Percentiles rank a stretch among this genome's conserved stretches.
Conservation (phyloP, 1,139 yeast species). For the Candida tropicalis region DNA sequence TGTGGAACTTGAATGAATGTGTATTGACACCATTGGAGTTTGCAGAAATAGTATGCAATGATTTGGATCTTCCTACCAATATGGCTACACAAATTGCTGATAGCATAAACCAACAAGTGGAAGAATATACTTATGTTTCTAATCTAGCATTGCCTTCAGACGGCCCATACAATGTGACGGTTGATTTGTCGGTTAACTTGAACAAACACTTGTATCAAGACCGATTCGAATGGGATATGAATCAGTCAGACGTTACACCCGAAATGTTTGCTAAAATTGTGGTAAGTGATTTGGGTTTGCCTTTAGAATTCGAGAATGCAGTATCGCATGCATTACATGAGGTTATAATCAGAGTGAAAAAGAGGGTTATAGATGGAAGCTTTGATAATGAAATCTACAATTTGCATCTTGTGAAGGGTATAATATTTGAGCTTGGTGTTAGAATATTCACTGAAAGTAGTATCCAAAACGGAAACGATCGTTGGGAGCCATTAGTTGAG, state of each 20-base stretch:
- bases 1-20: conserved; percentile 88
- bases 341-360: conserved; percentile 70
- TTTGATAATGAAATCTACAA: conserved; percentile 51
- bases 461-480: conserved; percentile 54
- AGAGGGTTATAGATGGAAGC: conserved; percentile 83
- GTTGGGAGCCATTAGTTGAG: conserved; percentile 91
- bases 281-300: conserved; percentile 81
- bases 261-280: conserved; percentile 81
- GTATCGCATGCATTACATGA: conserved; percentile 89
- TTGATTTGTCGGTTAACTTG: conserved; percentile 80
- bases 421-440: conserved; percentile 47
- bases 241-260: conserved; percentile 68
- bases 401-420: conserved; percentile 46
- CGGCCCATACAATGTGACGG: conserved; percentile 71
- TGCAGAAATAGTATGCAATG: conserved; percentile 77
- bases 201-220: conserved; percentile 88
- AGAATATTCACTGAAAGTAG: conserved; percentile 50
- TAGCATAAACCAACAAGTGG: conserved; percentile 77
- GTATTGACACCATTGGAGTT: conserved; percentile 82
- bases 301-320: conserved; percentile 87
- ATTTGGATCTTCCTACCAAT: conserved; percentile 72
- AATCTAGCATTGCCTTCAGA: conserved; percentile 67
- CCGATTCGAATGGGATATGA: conserved; percentile 92
- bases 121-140: conserved; percentile 61
- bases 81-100: conserved; percentile 68